These are phyloP conservation scores for Hypomyces perniciosus DNA, from an alignment of 2,329 filamentous ascomycete species.

Conservation along the genomic window DNA sequence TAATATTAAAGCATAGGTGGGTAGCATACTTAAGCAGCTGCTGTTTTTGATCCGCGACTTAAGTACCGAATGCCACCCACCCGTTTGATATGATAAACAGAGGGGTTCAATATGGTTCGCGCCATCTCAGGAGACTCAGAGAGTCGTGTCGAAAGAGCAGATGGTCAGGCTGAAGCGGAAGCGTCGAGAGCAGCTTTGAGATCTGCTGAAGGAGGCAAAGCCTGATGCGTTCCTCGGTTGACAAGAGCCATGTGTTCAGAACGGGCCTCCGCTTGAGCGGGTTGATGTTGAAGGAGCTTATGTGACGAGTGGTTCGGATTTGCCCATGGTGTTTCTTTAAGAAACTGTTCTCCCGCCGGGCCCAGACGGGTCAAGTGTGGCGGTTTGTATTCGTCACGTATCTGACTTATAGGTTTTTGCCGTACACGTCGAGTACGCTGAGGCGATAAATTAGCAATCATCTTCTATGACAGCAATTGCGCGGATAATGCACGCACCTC, in stretches of 20 bases:
- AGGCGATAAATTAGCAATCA: slow-evolving; percentile 17
- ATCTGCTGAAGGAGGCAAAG: slow-evolving; percentile 15
- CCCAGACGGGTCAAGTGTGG: slow-evolving; percentile 46
- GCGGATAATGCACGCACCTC: slow-evolving; percentile 48
- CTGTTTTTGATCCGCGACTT: slow-evolving; percentile 29
- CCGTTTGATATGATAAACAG: slow-evolving; percentile 29
- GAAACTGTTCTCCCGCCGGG: slow-evolving; percentile 75
- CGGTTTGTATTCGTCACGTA: slow-evolving; percentile 44
- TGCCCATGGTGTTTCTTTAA: slow-evolving; percentile 87
- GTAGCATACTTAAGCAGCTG: slow-evolving; percentile 24
- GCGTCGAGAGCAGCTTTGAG: slow-evolving; percentile 21
- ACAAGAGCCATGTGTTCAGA: slow-evolving; percentile 11
- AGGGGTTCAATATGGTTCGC: slow-evolving; percentile 29
- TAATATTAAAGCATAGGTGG: slow-evolving; percentile 5
- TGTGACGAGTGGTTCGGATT: slow-evolving; percentile 78
- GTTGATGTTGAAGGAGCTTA: slow-evolving; percentile 39
- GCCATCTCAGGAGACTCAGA: slow-evolving; percentile 42
- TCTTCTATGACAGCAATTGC: slow-evolving; percentile 2
- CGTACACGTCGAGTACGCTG: slow-evolving; percentile 31
- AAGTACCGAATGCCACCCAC: slow-evolving; percentile 26
- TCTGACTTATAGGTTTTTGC: slow-evolving; percentile 34
- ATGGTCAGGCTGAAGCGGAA: slow-evolving; percentile 20
- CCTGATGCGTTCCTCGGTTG: slow-evolving; percentile 19
- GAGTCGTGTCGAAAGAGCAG: slow-evolving; percentile 20
- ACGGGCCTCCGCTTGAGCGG: slow-evolving; percentile 17